These are phyloP conservation scores for Rhizopogon vinicolor DNA, from an alignment of 768 basidiomycete genomes.

Conservation along the genomic window DNA sequence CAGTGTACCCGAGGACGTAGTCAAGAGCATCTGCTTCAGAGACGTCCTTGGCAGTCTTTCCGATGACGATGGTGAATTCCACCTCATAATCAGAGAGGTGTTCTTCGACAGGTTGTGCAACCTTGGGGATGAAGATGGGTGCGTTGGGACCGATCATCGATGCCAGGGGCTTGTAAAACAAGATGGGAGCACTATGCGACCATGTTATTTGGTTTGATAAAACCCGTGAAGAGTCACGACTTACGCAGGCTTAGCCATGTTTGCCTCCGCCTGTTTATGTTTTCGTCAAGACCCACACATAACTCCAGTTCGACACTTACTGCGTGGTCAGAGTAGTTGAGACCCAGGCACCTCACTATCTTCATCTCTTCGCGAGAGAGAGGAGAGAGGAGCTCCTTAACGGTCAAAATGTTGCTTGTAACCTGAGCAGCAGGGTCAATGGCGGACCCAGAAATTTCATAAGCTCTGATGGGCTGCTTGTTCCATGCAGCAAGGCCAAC, in stretches of 20 bases:
- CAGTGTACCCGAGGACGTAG: slow-evolving; percentile 82
- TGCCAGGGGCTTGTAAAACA: slow-evolving; percentile 77
- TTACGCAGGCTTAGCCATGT: slow-evolving; percentile 59
- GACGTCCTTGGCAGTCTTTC: slow-evolving; percentile 76
- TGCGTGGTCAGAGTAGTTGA: slow-evolving; percentile 86
- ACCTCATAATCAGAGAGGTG: slow-evolving; percentile 82
- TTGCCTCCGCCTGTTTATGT: slow-evolving; percentile 53
- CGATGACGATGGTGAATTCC: slow-evolving; percentile 78
- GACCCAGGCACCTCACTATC: slow-evolving; percentile 69
- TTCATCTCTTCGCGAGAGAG: slow-evolving; percentile 63
- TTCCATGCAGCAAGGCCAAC: slow-evolving; percentile 56
- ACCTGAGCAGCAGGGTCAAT: slow-evolving; percentile 65
- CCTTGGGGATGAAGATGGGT: slow-evolving; percentile 59
- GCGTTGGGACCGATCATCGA: slow-evolving; percentile 69
- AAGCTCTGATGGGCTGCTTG: slow-evolving; percentile 54
- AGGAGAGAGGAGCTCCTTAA: slow-evolving; percentile 65
- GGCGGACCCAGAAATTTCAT: slow-evolving; percentile 68
- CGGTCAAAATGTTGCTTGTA: slow-evolving; percentile 59
- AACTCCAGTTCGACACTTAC: slow-evolving; percentile 29
- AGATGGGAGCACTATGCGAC: slow-evolving; percentile 51
- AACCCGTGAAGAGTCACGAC: slow-evolving; percentile 13
- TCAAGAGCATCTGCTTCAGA: slow-evolving; percentile 77
- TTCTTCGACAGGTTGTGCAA: slow-evolving; percentile 63
- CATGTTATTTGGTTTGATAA: background rate
- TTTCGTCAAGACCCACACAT: background rate